These are phyloP conservation scores for Trichaptum fuscoviolaceum DNA, from an alignment of 768 basidiomycete species.

Conservation along the genomic window DNA sequence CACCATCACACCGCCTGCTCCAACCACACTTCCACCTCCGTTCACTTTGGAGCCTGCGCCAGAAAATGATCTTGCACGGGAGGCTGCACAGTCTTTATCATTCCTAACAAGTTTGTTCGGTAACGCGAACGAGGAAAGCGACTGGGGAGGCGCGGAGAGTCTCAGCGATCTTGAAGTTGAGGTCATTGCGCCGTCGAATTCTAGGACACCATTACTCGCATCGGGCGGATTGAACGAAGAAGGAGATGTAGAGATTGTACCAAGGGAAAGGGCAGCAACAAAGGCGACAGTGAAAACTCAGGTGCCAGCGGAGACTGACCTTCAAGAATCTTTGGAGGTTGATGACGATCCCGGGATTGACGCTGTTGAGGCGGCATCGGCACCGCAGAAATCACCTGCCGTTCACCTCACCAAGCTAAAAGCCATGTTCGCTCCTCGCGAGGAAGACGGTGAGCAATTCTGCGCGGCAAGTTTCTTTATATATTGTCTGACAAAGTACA, in stretches of 20 bases:
- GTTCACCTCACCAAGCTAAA: slow-evolving; percentile 42
- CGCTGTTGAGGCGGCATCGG: slow-evolving; percentile 13
- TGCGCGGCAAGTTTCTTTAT: not conserved
- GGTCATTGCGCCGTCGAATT: slow-evolving; percentile 19
- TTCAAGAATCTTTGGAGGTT: slow-evolving; percentile 23
- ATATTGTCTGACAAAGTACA: not conserved
- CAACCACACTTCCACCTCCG: not conserved
- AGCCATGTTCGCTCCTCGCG: slow-evolving; percentile 67
- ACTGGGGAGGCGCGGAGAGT: slow-evolving; percentile 60
- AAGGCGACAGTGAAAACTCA: slow-evolving; percentile 15
- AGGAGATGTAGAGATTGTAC: slow-evolving; percentile 20
- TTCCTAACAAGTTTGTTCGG: slow-evolving; percentile 42
- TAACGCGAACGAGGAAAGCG: slow-evolving; percentile 28
- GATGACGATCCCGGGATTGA: slow-evolving; percentile 10
- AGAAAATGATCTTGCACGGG: slow-evolving; percentile 30
- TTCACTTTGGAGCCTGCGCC: slow-evolving; percentile 9
- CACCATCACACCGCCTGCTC: too few relatives aligned
- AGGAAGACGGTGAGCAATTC: slow-evolving; percentile 52
- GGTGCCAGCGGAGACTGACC: slow-evolving; percentile 11
- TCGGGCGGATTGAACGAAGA: slow-evolving; percentile 15
- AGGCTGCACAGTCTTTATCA: slow-evolving; percentile 46
- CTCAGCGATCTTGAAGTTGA: slow-evolving; percentile 49
- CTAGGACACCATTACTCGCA: not conserved
- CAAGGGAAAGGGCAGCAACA: slow-evolving; percentile 11
- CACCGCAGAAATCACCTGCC: slow-evolving; percentile 5